A percentile compares a stretch with the other conserved stretches of the same genome.
These are phyloP conservation scores for Kodamaea suecica DNA, from an alignment of 1,139 yeast genomes.

Conservation along the genomic window DNA sequence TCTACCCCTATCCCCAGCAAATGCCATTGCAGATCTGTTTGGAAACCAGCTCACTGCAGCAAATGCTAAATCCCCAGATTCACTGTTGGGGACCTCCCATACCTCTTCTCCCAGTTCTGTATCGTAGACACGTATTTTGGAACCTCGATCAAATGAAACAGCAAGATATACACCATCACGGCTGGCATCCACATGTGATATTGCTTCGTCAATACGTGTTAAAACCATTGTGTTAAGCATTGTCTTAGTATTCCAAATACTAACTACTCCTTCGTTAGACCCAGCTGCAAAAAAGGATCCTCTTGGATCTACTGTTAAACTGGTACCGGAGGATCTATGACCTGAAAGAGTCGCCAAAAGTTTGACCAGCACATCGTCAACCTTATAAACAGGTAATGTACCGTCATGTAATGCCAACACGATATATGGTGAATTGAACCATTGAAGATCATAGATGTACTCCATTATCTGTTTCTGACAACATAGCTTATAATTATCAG, in stretches of 20 bases:
- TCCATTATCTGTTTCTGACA: constrained; percentile 22
- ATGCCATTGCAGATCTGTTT: constrained; percentile 32
- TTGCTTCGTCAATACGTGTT: constrained; percentile 48
- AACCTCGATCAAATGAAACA: constrained; percentile 43
- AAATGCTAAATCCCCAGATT: constrained; percentile 32
- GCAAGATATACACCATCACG: constrained; percentile 46
- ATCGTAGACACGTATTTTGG: constrained; percentile 40
- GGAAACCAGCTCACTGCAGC: constrained; percentile 45
- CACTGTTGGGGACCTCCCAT: constrained; percentile 37
- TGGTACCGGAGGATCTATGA: constrained; percentile 54
- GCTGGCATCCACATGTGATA: constrained; percentile 42
- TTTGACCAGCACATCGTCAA: constrained; percentile 3
- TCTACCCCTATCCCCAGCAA: constrained; percentile 35
- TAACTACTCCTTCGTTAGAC: constrained; percentile 68
- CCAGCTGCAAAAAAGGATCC: constrained; percentile 59
- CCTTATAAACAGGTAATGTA: constrained; percentile 24
- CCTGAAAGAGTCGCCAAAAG: constrained; percentile 26
- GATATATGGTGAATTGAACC: constrained; percentile 30
- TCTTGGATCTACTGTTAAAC: constrained; percentile 54
- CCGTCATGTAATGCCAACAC: constrained; percentile 42
- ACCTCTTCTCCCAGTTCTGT: constrained; percentile 27
- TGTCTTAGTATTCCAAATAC: constrained; percentile 53
- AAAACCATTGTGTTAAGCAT: constrained; percentile 46
- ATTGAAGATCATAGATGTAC: constrained; percentile 32
- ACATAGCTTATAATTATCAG: constrained; percentile 25